Evolutionary conservation across 1,284 basidiomycete species (phyloP), one percentile per base, ranked within the genome.

Genomic region (Leucoagaricus sp.): DNA sequence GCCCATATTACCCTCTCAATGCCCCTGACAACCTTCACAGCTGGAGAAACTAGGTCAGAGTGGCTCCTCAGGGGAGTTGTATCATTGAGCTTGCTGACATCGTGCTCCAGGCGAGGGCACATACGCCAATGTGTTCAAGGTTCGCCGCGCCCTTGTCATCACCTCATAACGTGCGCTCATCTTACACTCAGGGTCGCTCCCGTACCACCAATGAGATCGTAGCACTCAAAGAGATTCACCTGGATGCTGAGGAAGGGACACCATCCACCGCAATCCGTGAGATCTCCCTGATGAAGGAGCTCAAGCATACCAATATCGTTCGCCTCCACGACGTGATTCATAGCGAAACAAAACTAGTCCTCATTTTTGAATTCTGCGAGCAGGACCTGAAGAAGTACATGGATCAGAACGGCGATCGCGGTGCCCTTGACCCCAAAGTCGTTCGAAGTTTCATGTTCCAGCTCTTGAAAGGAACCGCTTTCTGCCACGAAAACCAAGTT

Each of bases 381-480:
- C 91, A 96, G 72, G 97, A 99, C 74, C 81, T 99, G 55, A 99
- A 99, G 76, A 95, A 96, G 71, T 99, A 98, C 75, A 99, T 99
- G 97, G 97, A 99, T 73, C 89, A 94, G 33, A 91, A 98, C 64
- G 97, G 97, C 51, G 94, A 98, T 63, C 88, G 94, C 58, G 95
- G 96, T 57, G 96, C 97, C 9, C 84, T 99, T 42, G 94, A 96
- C 57, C 92, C 94, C 1, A 82, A 84, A 58, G 95, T 93, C n/a
- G 95, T 98, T 61, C 89, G 94, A 62, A 96, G 88, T 68, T 98
- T 97, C 75, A 96, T 94, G 93, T 98, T 91, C 72, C 96, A 99
- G 74, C 85, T 99, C 36, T 81, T 98, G 67, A 98, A 97, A 75
- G 97, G 97, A 49, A 94, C 96, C 25, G 96, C 96, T 29, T 99